These are phyloP conservation scores for Lachnellula cervina DNA, from an alignment of 2,329 filamentous ascomycete genomes.

Conservation along the genomic window DNA sequence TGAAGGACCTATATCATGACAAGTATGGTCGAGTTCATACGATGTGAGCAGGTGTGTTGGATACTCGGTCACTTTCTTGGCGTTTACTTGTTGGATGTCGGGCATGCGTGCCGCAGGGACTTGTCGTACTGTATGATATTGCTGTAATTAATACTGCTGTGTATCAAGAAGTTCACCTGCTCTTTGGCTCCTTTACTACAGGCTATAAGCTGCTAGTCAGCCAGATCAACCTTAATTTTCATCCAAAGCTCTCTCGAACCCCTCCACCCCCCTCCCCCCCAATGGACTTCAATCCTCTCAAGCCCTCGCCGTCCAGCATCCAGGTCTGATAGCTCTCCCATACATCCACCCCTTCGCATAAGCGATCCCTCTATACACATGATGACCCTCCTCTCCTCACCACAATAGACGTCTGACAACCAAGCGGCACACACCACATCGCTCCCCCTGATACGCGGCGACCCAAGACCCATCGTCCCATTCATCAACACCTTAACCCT, in stretches of 20 bases:
- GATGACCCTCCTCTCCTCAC: constrained; percentile 28
- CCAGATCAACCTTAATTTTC: not conserved
- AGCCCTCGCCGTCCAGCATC: not conserved
- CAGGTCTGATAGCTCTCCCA: constrained; percentile 28
- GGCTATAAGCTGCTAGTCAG: too few species aligned
- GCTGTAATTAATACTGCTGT: not conserved
- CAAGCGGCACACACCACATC: constrained; percentile 35
- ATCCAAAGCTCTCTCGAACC: not conserved
- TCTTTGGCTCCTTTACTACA: too few species aligned
- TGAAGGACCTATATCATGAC: not conserved
- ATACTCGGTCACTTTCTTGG: not conserved
- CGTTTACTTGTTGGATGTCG: not conserved
- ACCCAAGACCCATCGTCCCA: constrained; percentile 31
- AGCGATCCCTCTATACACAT: constrained; percentile 32
- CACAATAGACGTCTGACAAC: constrained; percentile 34
- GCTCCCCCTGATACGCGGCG: constrained; percentile 28
- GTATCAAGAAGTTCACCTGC: too few species aligned
- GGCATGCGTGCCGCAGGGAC: not conserved
- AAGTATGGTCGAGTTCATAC: not conserved
- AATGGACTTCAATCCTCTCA: not conserved
- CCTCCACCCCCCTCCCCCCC: too few species aligned
- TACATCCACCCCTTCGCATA: constrained; percentile 36
- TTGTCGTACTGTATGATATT: not conserved
- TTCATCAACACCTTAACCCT: not conserved
- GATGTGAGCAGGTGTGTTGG: not conserved